phyloP scores from a whole-genome alignment of 2,329 filamentous ascomycete species.

The Arthrobotrys sphaeroides region DNA sequence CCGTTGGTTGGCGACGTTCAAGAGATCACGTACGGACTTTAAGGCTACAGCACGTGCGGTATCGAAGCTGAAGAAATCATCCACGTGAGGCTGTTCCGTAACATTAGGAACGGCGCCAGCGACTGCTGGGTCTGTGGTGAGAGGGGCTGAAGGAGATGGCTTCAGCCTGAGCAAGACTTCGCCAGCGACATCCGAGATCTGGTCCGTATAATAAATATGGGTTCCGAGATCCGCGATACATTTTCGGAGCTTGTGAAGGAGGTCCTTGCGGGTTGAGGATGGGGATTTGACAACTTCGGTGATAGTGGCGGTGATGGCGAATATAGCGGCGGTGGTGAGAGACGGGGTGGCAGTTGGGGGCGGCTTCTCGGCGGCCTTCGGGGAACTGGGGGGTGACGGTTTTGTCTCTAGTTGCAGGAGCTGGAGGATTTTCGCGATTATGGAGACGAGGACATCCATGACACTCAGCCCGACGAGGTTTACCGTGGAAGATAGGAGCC shows the following conservation, averaged over 20 bases:
- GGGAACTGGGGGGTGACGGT: slow-evolving; percentile 59
- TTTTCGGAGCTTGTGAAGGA: slow-evolving; percentile 76
- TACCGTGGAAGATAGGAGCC: slow-evolving; percentile 83
- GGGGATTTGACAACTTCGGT: slow-evolving; percentile 59
- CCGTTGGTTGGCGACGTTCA: slow-evolving; percentile 79
- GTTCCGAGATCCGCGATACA: slow-evolving; percentile 92
- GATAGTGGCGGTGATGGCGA: slow-evolving; percentile 41
- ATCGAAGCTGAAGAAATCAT: slow-evolving; percentile 72
- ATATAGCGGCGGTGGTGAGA: slow-evolving; percentile 45
- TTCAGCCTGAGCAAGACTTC: slow-evolving; percentile 81
- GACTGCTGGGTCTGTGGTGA: slow-evolving; percentile 64
- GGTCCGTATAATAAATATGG: slow-evolving; percentile 95
- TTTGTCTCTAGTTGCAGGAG: slow-evolving; percentile 72
- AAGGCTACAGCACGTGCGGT: slow-evolving; percentile 73
- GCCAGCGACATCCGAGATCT: slow-evolving; percentile 92
- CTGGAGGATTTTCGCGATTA: slow-evolving; percentile 83
- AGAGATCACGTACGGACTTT: slow-evolving; percentile 80
- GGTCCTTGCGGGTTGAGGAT: slow-evolving; percentile 67
- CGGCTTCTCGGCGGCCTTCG: slow-evolving; percentile 61
- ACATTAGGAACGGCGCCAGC: slow-evolving; percentile 66
- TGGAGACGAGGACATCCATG: slow-evolving; percentile 88
- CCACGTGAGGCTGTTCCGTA: slow-evolving; percentile 66
- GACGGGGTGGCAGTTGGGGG: slow-evolving; percentile 56
- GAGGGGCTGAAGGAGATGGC: slow-evolving; percentile 66
- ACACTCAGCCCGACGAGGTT: slow-evolving; percentile 96